phyloP scores from a whole-genome alignment of 371 early-diverging fungal genomes.

The Actinomortierella wolfii region DNA sequence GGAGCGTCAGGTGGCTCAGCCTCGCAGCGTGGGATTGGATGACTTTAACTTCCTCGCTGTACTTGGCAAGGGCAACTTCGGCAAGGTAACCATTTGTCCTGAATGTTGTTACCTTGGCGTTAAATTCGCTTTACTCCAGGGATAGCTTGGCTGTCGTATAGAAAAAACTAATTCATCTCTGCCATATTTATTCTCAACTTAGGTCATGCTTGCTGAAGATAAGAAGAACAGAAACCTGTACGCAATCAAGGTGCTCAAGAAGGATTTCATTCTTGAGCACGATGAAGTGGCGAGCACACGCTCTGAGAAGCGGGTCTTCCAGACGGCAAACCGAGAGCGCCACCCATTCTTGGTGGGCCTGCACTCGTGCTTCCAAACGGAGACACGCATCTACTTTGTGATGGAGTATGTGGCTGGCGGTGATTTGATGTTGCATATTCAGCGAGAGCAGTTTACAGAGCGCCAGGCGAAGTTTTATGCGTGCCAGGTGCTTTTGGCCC shows the following conservation, averaged over 20 bases:
- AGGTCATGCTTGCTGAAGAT: constrained; percentile 95
- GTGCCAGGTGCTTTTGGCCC: constrained; percentile 93
- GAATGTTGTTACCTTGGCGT: neutral
- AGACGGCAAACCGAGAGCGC: constrained; percentile 81
- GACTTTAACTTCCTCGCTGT: constrained; percentile 94
- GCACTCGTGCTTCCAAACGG: constrained; percentile 95
- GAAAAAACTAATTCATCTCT: neutral
- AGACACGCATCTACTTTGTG: constrained; percentile 93
- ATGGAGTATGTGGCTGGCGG: constrained; percentile 99
- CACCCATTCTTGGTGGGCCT: constrained; percentile 98
- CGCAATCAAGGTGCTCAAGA: constrained; percentile 98
- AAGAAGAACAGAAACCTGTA: constrained; percentile 75
- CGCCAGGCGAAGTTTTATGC: constrained; percentile 96
- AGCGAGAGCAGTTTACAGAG: constrained; percentile 84
- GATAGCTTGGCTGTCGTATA: constrained; percentile 2
- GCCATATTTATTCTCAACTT: neutral
- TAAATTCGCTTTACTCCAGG: neutral
- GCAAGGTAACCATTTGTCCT: constrained; percentile 71
- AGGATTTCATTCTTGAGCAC: constrained; percentile 90
- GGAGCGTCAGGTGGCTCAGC: constrained; percentile 8
- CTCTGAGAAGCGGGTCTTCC: constrained; percentile 93
- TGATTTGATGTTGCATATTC: constrained; percentile 98
- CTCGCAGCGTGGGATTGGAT: constrained; percentile 56
- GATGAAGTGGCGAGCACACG: constrained; percentile 91
- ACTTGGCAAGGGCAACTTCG: constrained; percentile 97